Evolutionary conservation across 257 asterid genomes (phyloP), one percentile per base, ranked within the genome.

Genomic region (Petunia axillaris): DNA sequence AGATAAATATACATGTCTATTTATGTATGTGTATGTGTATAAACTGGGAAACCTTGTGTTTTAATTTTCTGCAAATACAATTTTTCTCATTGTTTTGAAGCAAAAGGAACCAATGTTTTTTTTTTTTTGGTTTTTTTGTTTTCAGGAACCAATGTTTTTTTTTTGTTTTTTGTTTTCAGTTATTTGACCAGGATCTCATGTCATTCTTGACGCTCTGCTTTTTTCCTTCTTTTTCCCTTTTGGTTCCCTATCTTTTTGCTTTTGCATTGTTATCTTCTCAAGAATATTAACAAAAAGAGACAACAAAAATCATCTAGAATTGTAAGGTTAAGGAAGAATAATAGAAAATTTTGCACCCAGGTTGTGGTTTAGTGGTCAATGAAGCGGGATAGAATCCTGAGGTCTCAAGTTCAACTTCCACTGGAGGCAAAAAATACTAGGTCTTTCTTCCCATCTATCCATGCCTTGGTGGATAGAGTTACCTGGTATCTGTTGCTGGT

Each of bases 211-310:
- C 75, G 3, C 75, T 46, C 58, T 3, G 9, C 59, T 54, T 54
- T 54, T 54, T n/a, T 54, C 13, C 9, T 9, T 46, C 14, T 46
- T 46, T 36, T 14, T 5, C 4, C 8, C 1, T 2, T 43, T 25
- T 43, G 55, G 8, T 50, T 7, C 55, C 14, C 55, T 50, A 0
- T 50, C 55, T 50, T 44, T n/a, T 67, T 16, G 0, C 58, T 53
- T 25, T 48, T 71, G 77, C 60, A 35, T 48, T 48, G 77, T 48
- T 71, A 0, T 71, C 76, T 44, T 68, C 77, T 71, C 11, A 48
- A 71, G 43, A 10, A 71, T 25, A 25, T 25, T 25, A 25, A 25
- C 25, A 48, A 71, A 2, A 39, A 71, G 59, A 48, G 43, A 10
- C 43, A 59, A 35, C 48, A 48, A 48, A 48, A 10, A 25, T 71